These are phyloP conservation scores for Oryza longistaminata DNA, from an alignment of 176 grass and related monocot species.

Conservation along the genomic window DNA sequence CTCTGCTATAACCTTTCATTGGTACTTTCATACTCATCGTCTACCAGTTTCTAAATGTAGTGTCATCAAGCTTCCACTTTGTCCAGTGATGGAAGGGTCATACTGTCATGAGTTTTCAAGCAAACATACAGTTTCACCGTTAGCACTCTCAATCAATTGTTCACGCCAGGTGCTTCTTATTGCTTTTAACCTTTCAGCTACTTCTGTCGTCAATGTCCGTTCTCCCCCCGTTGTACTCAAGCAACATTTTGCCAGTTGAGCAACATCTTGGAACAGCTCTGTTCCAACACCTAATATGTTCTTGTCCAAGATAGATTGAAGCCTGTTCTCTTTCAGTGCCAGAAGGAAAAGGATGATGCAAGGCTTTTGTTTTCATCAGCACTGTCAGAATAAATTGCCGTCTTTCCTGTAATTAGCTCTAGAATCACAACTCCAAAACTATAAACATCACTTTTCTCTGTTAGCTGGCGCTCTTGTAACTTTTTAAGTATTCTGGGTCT, in stretches of 20 bases:
- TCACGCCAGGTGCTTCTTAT: constrained; percentile 18
- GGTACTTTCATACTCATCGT: constrained; percentile 18
- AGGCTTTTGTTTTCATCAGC: constrained; percentile 32
- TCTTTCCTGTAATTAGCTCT: constrained; percentile 27
- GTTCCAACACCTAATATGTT: constrained; percentile 18
- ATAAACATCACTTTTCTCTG: constrained; percentile 38
- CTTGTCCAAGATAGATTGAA: constrained; percentile 25
- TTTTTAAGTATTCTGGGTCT: too few species aligned
- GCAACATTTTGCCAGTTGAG: constrained; percentile 21
- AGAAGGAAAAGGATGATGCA: constrained; percentile 26
- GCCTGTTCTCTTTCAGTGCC: constrained; percentile 26
- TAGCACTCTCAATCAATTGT: constrained; percentile 13
- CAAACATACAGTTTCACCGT: constrained; percentile 9
- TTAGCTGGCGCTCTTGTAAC: constrained; percentile 25
- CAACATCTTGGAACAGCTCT: constrained; percentile 38
- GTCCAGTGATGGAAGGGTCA: constrained; percentile 24
- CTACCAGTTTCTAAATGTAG: constrained; percentile 41
- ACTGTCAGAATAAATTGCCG: constrained; percentile 26
- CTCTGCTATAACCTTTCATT: constrained; percentile 8
- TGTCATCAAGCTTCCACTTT: background rate
- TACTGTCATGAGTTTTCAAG: constrained; percentile 8
- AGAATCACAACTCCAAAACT: constrained; percentile 38
- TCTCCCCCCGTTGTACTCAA: constrained; percentile 27
- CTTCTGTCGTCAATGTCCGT: constrained; percentile 33
- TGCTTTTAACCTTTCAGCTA: constrained; percentile 26